Evolutionary conservation across 768 basidiomycete species (phyloP), one percentile per base, ranked within the genome.

Genomic region (Agrocybe praecox): DNA sequence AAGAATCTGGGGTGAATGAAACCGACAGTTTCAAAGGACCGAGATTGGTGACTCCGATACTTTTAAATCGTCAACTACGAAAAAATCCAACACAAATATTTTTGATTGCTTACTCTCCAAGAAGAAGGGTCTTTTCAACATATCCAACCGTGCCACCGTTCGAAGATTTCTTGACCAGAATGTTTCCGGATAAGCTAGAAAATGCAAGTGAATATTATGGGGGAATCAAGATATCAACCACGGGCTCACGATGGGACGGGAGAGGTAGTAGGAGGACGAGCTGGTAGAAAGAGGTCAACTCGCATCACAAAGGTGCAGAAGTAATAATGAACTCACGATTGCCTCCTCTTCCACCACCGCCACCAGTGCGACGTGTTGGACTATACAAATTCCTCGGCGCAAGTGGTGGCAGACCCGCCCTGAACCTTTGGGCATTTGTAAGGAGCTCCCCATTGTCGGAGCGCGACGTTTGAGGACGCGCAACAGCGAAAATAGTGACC

Each of bases 361-460:
- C 46, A 58, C 57, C 48, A 53, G 33, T 42, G 26, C 52, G 50
- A 33, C 58, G 61, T 15, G 61, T 46, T 2, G 61, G 58, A 18
- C 6, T 15, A 23, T 46, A 49, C 7, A 62, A n/a, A 9, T 46
- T 53, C 52, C 55, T 56, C 11, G 58, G 61, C 48, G 47, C 54
- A 42, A 62, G 47, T 26, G 61, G 61, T 17, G 52, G 49, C n/a
- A 62, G 43, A 22, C 61, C 61, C 12, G 61, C 61, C 40, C 42
- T 47, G 44, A 62, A 46, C 21, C 61, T 57, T 15, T 53, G 54
- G 7, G 61, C 55, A 44, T 62, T 62, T 17, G 61, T 62, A 5
- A 46, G 34, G 19, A 62, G 47, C 12, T 48, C 42, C 1, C 40
- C 43, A 29, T 56, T 19, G 19, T 49, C 55, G 34, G 33, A 17